Base-by-base conservation (phyloP, 1,284 basidiomycete genomes). In the Apiotrichum akiyoshidainum region DNA sequence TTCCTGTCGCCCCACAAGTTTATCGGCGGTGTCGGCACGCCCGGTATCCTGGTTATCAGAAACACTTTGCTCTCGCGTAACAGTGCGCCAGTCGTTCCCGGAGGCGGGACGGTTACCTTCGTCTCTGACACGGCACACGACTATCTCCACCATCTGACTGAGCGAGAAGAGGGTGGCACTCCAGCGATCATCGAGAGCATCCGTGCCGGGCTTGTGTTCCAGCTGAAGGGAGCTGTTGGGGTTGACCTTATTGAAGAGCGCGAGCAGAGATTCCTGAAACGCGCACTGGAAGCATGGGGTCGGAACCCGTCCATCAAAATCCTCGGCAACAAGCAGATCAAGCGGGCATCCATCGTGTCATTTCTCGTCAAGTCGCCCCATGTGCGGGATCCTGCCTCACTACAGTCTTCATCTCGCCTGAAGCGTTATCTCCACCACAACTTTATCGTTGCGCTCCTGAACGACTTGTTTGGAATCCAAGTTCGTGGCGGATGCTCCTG, bases 1-100 rank as follows among this genome's bases (percentile, higher is more conserved):
- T 60, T 60, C 47, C n/a, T 60, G 42, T 60, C 59, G n/a, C 55
- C 59, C 2, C 59, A 60, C 59, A 60, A 60, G 47, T 57, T 54
- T 14, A 35, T 22, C 2, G 59, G 59, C 16, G 59, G 59, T 1
- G 46, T 47, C 2, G 55, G 55, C 9, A 54, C 54, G 12, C 55
- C 59, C 5, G 59, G 59, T 14, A 37, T 60, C 34, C 52, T 60
- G 17, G 42, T 60, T 0, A 51, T 41, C 13, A 46, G 52, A 33
- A 42, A 52, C 17, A 12, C 3, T 8, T n/a, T 57, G 5, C 22
- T 60, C 14, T 31, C 26, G 4, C 11, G 8, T 7, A 54, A 35
- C 37, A 34, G 14, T 2, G 35, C 41, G 12, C 59, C 59, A 4
- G 51, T 44, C 17, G 37, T 55, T 10, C 42, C 51, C 6, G 59